Base-by-base conservation (phyloP, 2,329 filamentous ascomycete species). In the Dryadomyces quercus-mongolicae region DNA sequence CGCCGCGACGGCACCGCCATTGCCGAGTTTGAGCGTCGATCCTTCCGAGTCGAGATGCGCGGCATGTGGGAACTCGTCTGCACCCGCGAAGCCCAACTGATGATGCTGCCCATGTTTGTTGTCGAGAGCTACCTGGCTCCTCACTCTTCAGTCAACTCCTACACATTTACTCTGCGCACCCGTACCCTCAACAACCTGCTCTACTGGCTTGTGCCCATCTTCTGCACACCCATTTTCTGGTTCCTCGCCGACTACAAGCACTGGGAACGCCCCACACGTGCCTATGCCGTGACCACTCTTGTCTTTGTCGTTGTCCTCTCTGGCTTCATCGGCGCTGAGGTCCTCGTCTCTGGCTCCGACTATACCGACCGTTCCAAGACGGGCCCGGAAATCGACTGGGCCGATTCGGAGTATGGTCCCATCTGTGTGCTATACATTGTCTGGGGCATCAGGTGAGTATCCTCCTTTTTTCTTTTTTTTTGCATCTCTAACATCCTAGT, bases 331-430 rank as follows among this genome's bases (percentile, higher is more conserved):
- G 51, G 51, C 43, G 51, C 22, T 42, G 51, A 52, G 51, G 22
- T 46, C 18, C 5, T 52, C 22, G 10, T 22, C 16, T 15, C 16
- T 4, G 3, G 21, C 5, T 2, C 15, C 1, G 25, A 22, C 8
- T 52, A 36, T 12, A 9, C 8, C 10, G 43, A 52, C 51, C 51
- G 51, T 15, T 12, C 36, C 53, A 61, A 21, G 57, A 59, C 5
- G 63, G 66, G 44, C 62, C 64, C 5, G 52, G 63, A 10, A 53
- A 61, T 34, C 65, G 70, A 1, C 64, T 76, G 1, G 67, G 69
- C 1, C 45, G 66, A 69, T 8, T 60, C 51, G n/a, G 51, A 12
- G 18, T 53, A 49, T 46, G 46, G 52, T 25, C 36, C n/a, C 31
- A 15, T 18, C 20, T 53, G 25, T 5, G 51, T 53, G 42, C 54